Evolutionary conservation across 2,329 filamentous ascomycete genomes (phyloP).

Genomic region (Exophiala aquamarina): DNA sequence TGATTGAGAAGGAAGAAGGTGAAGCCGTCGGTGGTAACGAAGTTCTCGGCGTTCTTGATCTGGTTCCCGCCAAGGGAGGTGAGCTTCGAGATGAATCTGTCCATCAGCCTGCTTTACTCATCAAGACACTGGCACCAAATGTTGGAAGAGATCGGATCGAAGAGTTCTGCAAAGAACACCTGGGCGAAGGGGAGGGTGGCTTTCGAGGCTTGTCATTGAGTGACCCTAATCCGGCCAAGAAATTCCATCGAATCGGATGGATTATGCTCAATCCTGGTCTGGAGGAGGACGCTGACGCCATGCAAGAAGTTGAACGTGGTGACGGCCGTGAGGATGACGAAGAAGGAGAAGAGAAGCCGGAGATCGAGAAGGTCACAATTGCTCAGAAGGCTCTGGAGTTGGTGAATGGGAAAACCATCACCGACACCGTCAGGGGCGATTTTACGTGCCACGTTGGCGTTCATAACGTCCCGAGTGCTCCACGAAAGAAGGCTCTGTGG

Average conservation of each 20-base stretch:
- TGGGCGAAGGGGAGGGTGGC: conserved; percentile 85
- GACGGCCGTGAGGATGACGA: conserved; percentile 75
- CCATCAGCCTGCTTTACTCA: conserved; percentile 86
- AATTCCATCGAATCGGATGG: conserved; percentile 97
- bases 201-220: conserved; percentile 96
- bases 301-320: conserved; percentile 60
- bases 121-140: conserved; percentile 96
- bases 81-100: conserved; percentile 88
- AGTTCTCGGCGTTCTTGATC: conserved; percentile 86
- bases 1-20: conserved; percentile 92
- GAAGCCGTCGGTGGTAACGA: conserved; percentile 90
- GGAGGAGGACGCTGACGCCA: conserved; percentile 58
- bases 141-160: conserved; percentile 93
- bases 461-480: conserved; percentile 81
- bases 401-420: conserved; percentile 97
- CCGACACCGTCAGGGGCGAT: conserved; percentile 88
- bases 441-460: conserved; percentile 98
- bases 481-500: conserved; percentile 94
- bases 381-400: conserved; percentile 87
- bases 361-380: conserved; percentile 43
- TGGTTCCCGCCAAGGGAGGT: conserved; percentile 78
- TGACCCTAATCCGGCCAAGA: conserved; percentile 94
- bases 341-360: conserved; percentile 52
- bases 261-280: conserved; percentile 86
- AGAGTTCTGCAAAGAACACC: conserved; percentile 88